phyloP scores from a whole-genome alignment of 1,284 basidiomycete genomes.

The Moesziomyces antarcticus region DNA sequence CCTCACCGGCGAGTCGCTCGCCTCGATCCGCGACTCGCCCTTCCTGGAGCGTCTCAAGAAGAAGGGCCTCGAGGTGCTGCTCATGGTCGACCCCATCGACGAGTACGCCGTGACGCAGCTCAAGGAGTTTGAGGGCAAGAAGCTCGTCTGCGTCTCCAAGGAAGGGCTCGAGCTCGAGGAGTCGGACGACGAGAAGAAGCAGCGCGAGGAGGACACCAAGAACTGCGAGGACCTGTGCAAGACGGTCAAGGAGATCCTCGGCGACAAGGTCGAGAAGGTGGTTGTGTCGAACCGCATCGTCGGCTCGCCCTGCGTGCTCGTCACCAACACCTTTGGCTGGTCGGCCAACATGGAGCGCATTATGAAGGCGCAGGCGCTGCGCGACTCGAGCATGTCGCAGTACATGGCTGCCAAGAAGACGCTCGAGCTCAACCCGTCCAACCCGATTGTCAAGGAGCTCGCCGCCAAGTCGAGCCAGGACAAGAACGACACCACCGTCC shows the following conservation, averaged over 20 bases:
- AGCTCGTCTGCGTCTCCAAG: slow-evolving; percentile 97
- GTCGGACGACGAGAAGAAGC: slow-evolving; percentile 95
- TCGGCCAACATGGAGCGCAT: slow-evolving; percentile 99
- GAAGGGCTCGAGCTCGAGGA: slow-evolving; percentile 99
- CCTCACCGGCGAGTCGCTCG: slow-evolving; percentile 96
- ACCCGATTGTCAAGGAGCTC: slow-evolving; percentile 96
- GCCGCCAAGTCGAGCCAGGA: slow-evolving; percentile 94
- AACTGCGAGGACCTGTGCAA: slow-evolving; percentile 90
- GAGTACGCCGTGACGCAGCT: slow-evolving; percentile 81
- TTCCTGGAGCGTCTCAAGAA: slow-evolving; percentile 99
- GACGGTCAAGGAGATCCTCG: slow-evolving; percentile 96
- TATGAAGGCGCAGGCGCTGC: slow-evolving; percentile 99
- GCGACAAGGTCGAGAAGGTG: slow-evolving; percentile 99
- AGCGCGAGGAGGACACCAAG: slow-evolving; percentile 85
- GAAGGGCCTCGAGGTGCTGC: slow-evolving; percentile 98
- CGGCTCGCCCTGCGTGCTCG: slow-evolving; percentile 70
- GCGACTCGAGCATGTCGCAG: slow-evolving; percentile 98
- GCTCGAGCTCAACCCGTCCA: slow-evolving; percentile 93
- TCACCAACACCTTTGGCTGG: slow-evolving; percentile 99
- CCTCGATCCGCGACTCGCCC: slow-evolving; percentile 89
- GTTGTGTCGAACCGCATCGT: slow-evolving; percentile 88
- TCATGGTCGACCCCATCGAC: slow-evolving; percentile 85
- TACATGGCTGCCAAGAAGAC: slow-evolving; percentile 98
- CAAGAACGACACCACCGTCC: slow-evolving; percentile 93
- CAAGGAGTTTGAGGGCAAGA: slow-evolving; percentile 99